Base-by-base conservation (phyloP, 257 asterid species). In the Gentiana macrophylla region DNA sequence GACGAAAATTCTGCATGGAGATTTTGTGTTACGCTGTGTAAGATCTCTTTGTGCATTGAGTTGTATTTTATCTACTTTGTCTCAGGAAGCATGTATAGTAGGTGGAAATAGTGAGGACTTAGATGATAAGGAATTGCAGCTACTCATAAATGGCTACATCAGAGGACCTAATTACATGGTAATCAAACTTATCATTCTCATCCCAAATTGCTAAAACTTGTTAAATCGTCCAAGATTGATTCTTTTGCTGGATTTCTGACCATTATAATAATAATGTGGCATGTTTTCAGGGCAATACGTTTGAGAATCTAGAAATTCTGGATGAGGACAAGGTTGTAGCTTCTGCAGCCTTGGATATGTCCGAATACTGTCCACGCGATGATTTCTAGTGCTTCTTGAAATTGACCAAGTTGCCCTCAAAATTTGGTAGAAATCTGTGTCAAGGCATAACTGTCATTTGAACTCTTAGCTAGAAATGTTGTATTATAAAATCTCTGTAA, bases 81-180 rank as follows among this genome's bases (percentile, higher is more conserved):
- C 63, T 32, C 80, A 84, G 97, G 68, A 77, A 76, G 79, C 74
- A 58, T 73, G 75, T 56, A 24, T 76, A 46, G 37, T 80, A 10
- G 68, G 75, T 45, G 75, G 61, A 55, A 65, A 53, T 59, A 67
- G 64, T 2, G 75, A 50, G 33, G 50, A 60, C 62, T 34, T 52
- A 36, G 3, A 70, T 35, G 84, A 76, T 53, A 45, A 60, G 48
- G 61, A 76, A 63, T 72, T 83, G 78, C 81, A 83, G 75, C 47
- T 86, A 66, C 50, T 78, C 63, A 59, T 89, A 10, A 83, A 77
- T 52, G 97, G 91, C 60, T 83, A 75, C 80, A 74, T 83, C 71
- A 75, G 77, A 66, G 77, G 89, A 69, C 68, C 80, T 37, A 35
- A 41, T 41, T 15, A 35, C 59, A 68, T 51, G 86, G 95, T 89